Base-by-base conservation (phyloP, 129 eudicot genomes). In the Arctium minus region DNA sequence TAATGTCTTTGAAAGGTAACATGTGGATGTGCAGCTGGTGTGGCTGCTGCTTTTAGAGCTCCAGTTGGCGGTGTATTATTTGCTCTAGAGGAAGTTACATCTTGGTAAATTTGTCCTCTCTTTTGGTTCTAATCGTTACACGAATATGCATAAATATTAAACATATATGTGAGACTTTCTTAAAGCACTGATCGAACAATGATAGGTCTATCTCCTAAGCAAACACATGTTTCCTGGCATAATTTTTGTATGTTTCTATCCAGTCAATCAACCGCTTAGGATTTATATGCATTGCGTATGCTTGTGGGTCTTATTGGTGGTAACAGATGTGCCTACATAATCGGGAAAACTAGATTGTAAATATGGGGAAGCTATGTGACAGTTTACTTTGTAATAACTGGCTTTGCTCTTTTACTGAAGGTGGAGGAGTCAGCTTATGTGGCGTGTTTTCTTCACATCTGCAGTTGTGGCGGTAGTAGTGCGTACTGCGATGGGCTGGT, bases 11-110 rank as follows among this genome's bases (percentile, higher is more conserved):
- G 88, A 92, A 94, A 96, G 99, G 99, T 96, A 81, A 96, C 99
- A 86, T 96, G 99, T 88, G 99, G 99, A 90, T 96, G 99, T 93
- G 99, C 99, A 84, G 99, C 99, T 85, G 99, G 99, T 73, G 99
- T 96, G 50, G 97, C 99, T 88, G 98, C 99, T 90, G 99, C 99
- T 80, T 96, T 96, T 75, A 93, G 99, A 92, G 99, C 99, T 88
- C 99, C 99, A 10, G 99, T 96, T 81, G 99, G 99, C n/a, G 99
- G 99, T 83, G 99, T 96, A 77, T 88, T 96, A 74, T 96, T 96
- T 90, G 99, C 99, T 74, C 89, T 96, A 78, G 99, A 96, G 90
- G 99, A 96, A 89, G 99, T 96, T 72, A 96, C 99, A 79, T 96
- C 99, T 60, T 96, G 99, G 99, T 96, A 96, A 79, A 42, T 65